phyloP scores from a whole-genome alignment of 768 basidiomycete species.

The Phaeotremella skinneri region DNA sequence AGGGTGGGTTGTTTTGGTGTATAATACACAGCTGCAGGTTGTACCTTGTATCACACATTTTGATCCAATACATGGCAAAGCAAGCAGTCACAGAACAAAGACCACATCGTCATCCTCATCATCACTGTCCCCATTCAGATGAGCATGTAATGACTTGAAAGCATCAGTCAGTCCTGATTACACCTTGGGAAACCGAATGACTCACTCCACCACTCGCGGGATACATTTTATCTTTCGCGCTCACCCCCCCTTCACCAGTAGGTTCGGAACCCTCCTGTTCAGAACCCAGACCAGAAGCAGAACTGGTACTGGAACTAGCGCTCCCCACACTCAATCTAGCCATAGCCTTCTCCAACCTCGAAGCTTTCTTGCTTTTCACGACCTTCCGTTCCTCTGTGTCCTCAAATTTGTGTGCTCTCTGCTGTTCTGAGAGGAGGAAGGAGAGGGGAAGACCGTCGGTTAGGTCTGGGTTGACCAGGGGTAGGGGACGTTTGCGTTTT shows the following conservation, averaged over 20 bases:
- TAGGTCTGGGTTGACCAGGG: too few species aligned
- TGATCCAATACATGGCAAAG: too few species aligned
- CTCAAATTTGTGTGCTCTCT: too few species aligned
- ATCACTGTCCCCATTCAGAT: not conserved
- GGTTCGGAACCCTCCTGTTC: not conserved
- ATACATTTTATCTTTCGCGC: too few species aligned
- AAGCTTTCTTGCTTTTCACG: not conserved
- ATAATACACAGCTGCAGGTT: not conserved
- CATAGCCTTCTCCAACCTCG: not conserved
- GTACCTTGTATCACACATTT: not conserved
- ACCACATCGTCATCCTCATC: not conserved
- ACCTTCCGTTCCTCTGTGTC: not conserved
- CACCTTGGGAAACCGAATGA: too few species aligned
- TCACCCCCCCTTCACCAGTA: too few species aligned
- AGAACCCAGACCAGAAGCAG: not conserved
- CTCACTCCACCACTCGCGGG: too few species aligned
- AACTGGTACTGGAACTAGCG: not conserved
- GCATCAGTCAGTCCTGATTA: not conserved
- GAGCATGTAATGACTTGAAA: not conserved
- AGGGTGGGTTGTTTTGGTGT: not conserved
- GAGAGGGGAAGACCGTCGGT: too few species aligned
- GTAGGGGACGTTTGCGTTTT: too few species aligned
- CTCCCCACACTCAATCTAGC: slow-evolving; percentile 2
- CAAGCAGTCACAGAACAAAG: not conserved
- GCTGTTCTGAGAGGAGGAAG: too few species aligned